Evolutionary conservation across 169 alveolate species (phyloP).

Genomic region (Eimeria tenella): DNA sequence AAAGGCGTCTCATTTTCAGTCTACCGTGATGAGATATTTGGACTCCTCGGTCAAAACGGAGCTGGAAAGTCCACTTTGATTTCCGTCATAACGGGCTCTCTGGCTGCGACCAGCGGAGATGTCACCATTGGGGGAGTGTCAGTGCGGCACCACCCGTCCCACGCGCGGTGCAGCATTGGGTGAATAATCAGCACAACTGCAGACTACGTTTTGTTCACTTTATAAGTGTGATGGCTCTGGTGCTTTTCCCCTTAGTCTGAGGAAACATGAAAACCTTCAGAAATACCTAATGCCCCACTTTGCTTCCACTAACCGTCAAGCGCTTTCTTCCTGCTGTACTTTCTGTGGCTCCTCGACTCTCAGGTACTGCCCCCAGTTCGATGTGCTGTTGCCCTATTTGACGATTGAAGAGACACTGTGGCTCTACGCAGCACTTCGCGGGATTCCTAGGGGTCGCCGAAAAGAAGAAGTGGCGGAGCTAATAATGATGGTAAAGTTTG

Average conservation of each 20-base stretch:
- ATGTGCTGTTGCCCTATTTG: constrained; percentile 61
- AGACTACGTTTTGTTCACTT: too few relatives aligned
- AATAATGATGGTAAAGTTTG: constrained; percentile 22
- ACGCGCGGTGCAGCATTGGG: constrained; percentile 62
- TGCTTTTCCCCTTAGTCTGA: too few relatives aligned
- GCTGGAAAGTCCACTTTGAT: constrained; percentile 95
- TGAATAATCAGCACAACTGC: background rate
- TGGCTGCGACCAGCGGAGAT: constrained; percentile 34
- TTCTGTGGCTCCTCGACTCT: background rate
- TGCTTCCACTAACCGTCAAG: background rate
- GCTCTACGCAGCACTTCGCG: constrained; percentile 65
- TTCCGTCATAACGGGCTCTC: constrained; percentile 71
- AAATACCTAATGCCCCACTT: too few relatives aligned
- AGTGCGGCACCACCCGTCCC: constrained; percentile 31
- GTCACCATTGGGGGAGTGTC: constrained; percentile 29
- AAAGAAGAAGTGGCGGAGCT: constrained; percentile 56
- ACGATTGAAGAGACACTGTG: constrained; percentile 69
- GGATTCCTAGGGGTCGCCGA: constrained; percentile 59
- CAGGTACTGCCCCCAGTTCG: constrained; percentile 73
- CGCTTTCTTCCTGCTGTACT: background rate
- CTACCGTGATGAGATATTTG: constrained; percentile 89
- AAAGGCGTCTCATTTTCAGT: constrained; percentile 60
- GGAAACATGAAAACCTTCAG: too few relatives aligned
- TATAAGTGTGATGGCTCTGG: too few relatives aligned
- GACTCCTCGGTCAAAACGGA: constrained; percentile 94